Conservation (phyloP, 2,329 filamentous ascomycete species). For the Hymenoscyphus repandus region DNA sequence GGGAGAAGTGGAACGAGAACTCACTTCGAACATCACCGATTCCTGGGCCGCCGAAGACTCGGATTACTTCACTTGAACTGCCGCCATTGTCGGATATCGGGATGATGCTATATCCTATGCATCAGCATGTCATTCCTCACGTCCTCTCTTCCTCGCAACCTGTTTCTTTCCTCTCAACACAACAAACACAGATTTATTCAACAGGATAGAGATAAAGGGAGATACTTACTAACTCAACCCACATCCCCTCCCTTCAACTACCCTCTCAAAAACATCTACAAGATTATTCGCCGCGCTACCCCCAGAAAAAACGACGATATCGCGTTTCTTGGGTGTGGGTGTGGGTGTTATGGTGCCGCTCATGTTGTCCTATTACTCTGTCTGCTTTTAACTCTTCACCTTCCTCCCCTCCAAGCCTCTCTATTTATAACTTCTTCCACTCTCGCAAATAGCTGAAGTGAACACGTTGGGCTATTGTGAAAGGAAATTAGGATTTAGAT, state of each 20-base stretch:
- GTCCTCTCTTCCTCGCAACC: background rate
- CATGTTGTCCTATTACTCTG: background rate
- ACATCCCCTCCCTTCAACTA: constrained; percentile 35
- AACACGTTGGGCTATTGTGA: no score
- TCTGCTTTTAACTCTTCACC: background rate
- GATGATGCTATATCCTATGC: constrained; percentile 51
- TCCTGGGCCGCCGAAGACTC: constrained; percentile 90
- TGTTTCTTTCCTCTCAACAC: background rate
- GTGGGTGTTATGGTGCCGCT: background rate
- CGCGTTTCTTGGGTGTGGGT: constrained; percentile 17
- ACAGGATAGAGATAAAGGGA: no score
- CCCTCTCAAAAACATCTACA: constrained; percentile 76
- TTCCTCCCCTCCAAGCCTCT: background rate
- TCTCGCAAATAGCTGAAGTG: background rate
- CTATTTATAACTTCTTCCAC: background rate
- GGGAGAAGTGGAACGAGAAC: constrained; percentile 30
- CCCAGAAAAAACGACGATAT: constrained; percentile 78
- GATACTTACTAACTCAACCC: constrained; percentile 32
- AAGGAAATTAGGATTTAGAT: no score
- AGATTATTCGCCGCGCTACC: constrained; percentile 92
- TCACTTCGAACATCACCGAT: constrained; percentile 71
- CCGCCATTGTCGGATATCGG: constrained; percentile 96
- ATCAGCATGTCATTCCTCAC: constrained; percentile 57
- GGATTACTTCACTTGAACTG: constrained; percentile 86
- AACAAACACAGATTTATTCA: background rate